Percentiles rank a stretch among this genome's conserved stretches.
Evolutionary conservation across 345 rosid genomes (phyloP).

Genomic region (Ceriops zippeliana): DNA sequence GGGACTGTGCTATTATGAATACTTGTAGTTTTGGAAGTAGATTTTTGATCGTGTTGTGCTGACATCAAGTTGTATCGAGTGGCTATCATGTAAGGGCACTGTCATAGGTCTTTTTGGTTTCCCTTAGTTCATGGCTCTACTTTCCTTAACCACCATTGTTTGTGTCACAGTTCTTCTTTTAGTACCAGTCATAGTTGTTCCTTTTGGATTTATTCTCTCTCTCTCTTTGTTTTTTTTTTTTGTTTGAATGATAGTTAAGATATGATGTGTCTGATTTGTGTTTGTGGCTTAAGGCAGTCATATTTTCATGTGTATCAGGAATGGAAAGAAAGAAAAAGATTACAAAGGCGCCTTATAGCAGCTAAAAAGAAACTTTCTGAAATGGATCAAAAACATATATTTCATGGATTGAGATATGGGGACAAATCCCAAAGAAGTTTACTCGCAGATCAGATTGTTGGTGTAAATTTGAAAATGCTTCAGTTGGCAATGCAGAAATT

Average conservation of each 20-base stretch:
- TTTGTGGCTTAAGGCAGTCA: not conserved
- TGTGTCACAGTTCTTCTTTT: no score
- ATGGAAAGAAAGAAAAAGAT: slow-evolving; percentile 83
- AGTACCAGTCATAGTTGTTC: no score
- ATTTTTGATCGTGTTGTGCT: no score
- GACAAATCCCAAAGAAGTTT: slow-evolving; percentile 62
- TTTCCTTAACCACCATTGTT: no score
- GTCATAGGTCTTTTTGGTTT: not conserved
- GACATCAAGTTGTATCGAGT: no score
- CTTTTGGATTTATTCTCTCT: not conserved
- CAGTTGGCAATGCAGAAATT: slow-evolving; percentile 67
- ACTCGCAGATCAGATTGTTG: slow-evolving; percentile 65
- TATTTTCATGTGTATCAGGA: slow-evolving; percentile 46
- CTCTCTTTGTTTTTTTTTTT: not conserved
- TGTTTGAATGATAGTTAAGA: not conserved
- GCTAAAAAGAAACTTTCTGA: slow-evolving; percentile 82
- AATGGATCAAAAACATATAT: slow-evolving; percentile 81
- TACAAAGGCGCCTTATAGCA: slow-evolving; percentile 68
- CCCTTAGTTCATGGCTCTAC: not conserved
- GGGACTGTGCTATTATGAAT: no score
- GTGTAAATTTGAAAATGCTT: slow-evolving; percentile 66
- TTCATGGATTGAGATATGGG: slow-evolving; percentile 74
- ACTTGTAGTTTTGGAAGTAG: no score
- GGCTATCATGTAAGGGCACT: no score
- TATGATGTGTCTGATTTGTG: not conserved